Conservation (phyloP, 441 rosid species). For the Gossypium aridum region DNA sequence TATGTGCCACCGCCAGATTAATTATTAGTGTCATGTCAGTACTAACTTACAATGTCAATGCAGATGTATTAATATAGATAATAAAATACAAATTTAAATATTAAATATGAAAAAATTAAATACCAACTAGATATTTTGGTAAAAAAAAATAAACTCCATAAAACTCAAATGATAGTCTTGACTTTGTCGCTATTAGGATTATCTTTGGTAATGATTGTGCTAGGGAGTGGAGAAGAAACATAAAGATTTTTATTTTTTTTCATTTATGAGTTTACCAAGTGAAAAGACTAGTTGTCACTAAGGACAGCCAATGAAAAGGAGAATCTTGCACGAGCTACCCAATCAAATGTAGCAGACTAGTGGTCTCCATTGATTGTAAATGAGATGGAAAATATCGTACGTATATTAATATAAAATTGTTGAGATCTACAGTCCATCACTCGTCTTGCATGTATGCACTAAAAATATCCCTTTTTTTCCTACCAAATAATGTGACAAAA, state of each 20-base stretch:
- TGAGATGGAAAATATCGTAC: too few relatives aligned
- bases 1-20: rapidly evolving
- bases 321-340: constrained; percentile 16
- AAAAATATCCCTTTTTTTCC: not conserved
- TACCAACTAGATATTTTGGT: too few relatives aligned
- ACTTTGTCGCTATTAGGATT: too few relatives aligned
- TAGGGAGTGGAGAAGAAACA: not conserved
- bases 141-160: too few relatives aligned
- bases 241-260: not conserved
- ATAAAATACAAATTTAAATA: too few relatives aligned
- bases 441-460: not conserved
- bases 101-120: too few relatives aligned
- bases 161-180: too few relatives aligned
- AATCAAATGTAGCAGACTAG: constrained; percentile 1
- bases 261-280: not conserved
- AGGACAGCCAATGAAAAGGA: not conserved
- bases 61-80: too few relatives aligned
- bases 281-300: not conserved
- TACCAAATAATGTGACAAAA: not conserved
- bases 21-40: too few relatives aligned
- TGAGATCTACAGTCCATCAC: not conserved
- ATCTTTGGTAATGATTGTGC: not conserved
- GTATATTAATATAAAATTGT: not conserved
- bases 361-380: not conserved
- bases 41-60: too few relatives aligned